Percentiles rank a stretch among this genome's conserved stretches.
Evolutionary conservation across 1,139 yeast species (phyloP).

Genomic region (Blastobotrys proliferans): DNA sequence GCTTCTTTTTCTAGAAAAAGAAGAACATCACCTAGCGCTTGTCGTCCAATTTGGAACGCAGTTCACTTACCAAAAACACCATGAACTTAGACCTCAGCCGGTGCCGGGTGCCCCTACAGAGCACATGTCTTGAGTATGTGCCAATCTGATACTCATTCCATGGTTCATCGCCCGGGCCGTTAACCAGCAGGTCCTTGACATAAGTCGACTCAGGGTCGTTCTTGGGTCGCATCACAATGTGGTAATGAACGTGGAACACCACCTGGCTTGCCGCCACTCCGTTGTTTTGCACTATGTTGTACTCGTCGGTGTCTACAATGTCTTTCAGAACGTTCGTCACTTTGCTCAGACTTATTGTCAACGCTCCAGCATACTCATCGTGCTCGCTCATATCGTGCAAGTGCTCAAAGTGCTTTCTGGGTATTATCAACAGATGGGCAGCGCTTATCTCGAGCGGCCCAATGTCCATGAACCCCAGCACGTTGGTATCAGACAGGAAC

Average conservation of each 20-base stretch:
- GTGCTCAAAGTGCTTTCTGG: constrained; percentile 77
- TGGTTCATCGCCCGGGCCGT: constrained; percentile 11
- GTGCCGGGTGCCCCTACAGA: constrained; percentile 34
- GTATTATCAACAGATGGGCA: constrained; percentile 76
- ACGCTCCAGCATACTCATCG: constrained; percentile 59
- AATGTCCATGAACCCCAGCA: constrained; percentile 66
- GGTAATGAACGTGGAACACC: constrained; percentile 90
- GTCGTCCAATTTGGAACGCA: too few species aligned
- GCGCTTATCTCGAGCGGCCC: constrained; percentile 61
- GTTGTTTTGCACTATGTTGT: constrained; percentile 80
- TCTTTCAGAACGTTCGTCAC: constrained; percentile 50
- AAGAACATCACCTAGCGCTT: too few species aligned
- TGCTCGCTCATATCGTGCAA: constrained; percentile 79
- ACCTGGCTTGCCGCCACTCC: constrained; percentile 85
- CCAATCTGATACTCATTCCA: constrained; percentile 11
- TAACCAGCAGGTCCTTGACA: constrained; percentile 13
- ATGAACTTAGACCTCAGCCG: too few species aligned
- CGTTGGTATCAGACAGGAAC: constrained; percentile 27
- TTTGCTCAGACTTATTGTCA: constrained; percentile 65
- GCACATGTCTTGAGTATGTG: constrained; percentile 27
- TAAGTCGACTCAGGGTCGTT: constrained; percentile 10
- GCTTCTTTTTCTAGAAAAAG: too few species aligned
- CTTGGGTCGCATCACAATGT: constrained; percentile 35
- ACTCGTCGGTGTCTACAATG: constrained; percentile 65
- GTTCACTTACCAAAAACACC: too few species aligned